Evolutionary conservation across 352 stramenopile species (phyloP), one percentile per base, ranked within the genome.

Genomic region (Pythium biforme): DNA sequence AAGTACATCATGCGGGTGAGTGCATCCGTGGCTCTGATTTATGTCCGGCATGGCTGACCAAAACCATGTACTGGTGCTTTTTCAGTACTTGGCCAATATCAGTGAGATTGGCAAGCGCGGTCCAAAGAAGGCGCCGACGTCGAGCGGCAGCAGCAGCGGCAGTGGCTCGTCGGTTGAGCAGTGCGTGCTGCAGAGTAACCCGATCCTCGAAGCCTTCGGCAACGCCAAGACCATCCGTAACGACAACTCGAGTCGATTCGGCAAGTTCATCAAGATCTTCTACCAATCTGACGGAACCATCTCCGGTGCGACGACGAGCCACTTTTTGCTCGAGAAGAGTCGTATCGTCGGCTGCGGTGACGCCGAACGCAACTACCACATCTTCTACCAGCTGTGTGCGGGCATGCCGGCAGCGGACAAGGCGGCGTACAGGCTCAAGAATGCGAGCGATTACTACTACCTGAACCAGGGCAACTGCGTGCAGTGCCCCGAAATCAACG

Each of bases 241-340:
- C 59, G 92, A 98, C 77, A 98, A 98, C 77, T 98, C 90, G 56
- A 97, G 88, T 80, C 92, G 95, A 25, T 98, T 98, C 57, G 95
- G 95, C 46, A 98, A 98, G 76, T 97, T 97, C 61, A 98, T 98
- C 75, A 97, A 97, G 60, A 96, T 98, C 57, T 95, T 87, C 59
- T 98, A 98, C 77, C 74, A 98, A 64, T 53, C 69, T 11, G 86
- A 96, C 55, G 94, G 92, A 20, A 92, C 81, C 22, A 97, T 98
- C 62, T 92, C 87, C 1, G 93, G 92, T 14, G 92, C 91, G n/a
- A 96, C 78, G 37, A 97, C 97, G 43, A 97, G 95, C 62, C 97
- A 98, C 29, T 99, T 99, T 69, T 80, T 99, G 46, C 78, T 99
- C 14, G 97, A 99, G 72, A 99, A 99, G 75, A 97, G 96, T 59